A percentile compares a stretch with the other conserved stretches of the same genome.
phyloP scores from a whole-genome alignment of 495 filamentous ascomycete genomes.

The Amorphotheca resinae region DNA sequence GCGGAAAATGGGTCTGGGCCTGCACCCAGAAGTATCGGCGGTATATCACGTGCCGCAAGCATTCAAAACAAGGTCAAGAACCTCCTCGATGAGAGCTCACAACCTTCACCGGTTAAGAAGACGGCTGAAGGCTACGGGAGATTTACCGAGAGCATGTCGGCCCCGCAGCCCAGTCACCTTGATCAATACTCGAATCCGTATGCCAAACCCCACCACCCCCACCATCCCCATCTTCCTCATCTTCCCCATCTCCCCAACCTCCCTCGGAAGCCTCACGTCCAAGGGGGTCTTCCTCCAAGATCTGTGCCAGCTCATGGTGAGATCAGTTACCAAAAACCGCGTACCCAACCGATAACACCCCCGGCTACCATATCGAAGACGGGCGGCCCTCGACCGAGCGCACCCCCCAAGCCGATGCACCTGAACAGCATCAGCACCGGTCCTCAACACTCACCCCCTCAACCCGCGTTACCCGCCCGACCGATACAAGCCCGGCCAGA shows the following conservation, averaged over 20 bases:
- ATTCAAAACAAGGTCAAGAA: conserved; percentile 87
- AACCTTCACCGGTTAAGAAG: conserved; percentile 43
- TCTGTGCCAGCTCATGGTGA: conserved; percentile 8
- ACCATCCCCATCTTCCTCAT: conserved; percentile 24
- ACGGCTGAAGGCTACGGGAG: conserved; percentile 84
- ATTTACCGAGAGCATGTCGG: conserved; percentile 46
- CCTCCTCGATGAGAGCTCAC: conserved; percentile 68
- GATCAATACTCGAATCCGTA: conserved; percentile 13
- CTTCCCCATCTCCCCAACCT: conserved; percentile 22
- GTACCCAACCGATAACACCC: conserved; percentile 1
- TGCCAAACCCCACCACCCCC: conserved; percentile 18
- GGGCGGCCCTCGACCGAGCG: conserved; percentile 22
- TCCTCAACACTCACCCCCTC: conserved; percentile 4
- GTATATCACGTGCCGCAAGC: conserved; percentile 54
- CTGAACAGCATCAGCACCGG: conserved; percentile 35
- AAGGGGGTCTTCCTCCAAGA: conserved; percentile 5
- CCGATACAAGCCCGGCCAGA: conserved; percentile 3
- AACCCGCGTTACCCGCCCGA: not conserved
- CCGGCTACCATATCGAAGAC: conserved; percentile 14
- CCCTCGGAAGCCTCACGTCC: conserved; percentile 26
- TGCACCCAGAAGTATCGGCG: conserved; percentile 37
- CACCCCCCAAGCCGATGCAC: conserved; percentile 40
- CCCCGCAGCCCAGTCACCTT: conserved; percentile 13
- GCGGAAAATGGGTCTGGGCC: conserved; percentile 41
- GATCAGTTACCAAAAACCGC: conserved; percentile 14